Evolutionary conservation across 192 early-diverging fungal species (phyloP).

Genomic region (Geranomyces michiganensis): DNA sequence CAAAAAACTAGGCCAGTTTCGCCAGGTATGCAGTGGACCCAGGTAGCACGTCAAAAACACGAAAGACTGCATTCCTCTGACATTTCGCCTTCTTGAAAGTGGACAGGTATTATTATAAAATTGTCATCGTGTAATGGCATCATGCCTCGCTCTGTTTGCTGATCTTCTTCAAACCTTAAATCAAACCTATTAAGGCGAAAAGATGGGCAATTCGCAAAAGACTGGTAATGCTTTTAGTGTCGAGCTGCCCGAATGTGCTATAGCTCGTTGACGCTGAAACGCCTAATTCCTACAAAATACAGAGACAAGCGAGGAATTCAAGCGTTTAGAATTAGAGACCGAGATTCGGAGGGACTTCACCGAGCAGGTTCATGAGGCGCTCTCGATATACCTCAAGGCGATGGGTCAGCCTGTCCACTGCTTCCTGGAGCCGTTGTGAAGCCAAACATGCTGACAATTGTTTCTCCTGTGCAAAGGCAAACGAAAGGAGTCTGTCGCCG

Average conservation of each 20-base stretch:
- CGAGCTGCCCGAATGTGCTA: background rate
- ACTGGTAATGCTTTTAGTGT: conserved; percentile 61
- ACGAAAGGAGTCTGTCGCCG: conserved; percentile 67
- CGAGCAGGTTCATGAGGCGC: conserved; percentile 63
- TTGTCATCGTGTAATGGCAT: background rate
- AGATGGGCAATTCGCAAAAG: conserved; percentile 67
- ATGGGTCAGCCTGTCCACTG: conserved; percentile 38
- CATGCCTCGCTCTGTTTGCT: background rate
- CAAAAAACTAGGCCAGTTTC: conserved; percentile 50
- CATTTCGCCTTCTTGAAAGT: background rate
- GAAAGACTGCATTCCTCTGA: background rate
- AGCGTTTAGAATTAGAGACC: conserved; percentile 73
- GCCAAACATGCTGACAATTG: too few relatives aligned
- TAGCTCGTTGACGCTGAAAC: background rate
- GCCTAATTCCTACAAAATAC: background rate
- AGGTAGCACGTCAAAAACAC: background rate
- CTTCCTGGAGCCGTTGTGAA: too few relatives aligned
- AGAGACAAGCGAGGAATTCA: conserved; percentile 83
- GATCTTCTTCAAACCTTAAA: background rate
- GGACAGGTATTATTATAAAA: conserved; percentile 11
- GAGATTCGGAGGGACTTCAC: conserved; percentile 64
- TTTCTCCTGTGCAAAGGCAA: too few relatives aligned
- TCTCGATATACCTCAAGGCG: conserved; percentile 50
- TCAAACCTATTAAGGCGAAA: conserved; percentile 77
- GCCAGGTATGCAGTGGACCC: conserved; percentile 35